Conservation (phyloP, 441 rosid genomes). For the Daphne laureola region DNA sequence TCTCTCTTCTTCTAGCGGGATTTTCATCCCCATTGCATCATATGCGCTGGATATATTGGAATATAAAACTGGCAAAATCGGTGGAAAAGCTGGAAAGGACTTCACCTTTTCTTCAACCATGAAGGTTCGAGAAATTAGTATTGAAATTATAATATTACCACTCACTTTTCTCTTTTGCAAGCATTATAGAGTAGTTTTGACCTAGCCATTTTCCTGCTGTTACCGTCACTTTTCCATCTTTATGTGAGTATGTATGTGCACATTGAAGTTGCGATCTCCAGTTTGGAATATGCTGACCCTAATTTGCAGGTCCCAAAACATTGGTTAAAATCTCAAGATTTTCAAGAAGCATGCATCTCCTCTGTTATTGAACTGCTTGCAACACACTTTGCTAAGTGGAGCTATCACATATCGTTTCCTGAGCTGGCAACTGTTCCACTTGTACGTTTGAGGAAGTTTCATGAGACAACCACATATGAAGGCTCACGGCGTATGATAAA, state of each 20-base stretch:
- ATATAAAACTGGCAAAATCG: slow-evolving; percentile 58
- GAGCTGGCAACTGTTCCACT: slow-evolving; percentile 79
- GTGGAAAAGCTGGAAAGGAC: slow-evolving; percentile 43
- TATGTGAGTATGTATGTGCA: too few species aligned
- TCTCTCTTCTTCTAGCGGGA: slow-evolving; percentile 62
- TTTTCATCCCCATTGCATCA: slow-evolving; percentile 71
- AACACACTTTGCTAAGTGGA: slow-evolving; percentile 83
- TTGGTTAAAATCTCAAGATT: slow-evolving; percentile 79
- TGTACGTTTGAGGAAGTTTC: slow-evolving; percentile 55
- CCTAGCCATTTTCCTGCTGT: too few species aligned
- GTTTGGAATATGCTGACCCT: slow-evolving; percentile 7
- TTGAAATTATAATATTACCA: background rate
- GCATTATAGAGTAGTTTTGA: too few species aligned
- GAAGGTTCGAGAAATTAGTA: slow-evolving; percentile 42
- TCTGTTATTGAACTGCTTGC: slow-evolving; percentile 65
- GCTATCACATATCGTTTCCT: slow-evolving; percentile 83
- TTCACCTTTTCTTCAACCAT: slow-evolving; percentile 49
- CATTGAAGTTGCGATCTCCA: too few species aligned
- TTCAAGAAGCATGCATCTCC: slow-evolving; percentile 58
- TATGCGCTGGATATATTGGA: slow-evolving; percentile 69
- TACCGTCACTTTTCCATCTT: too few species aligned
- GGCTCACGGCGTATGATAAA: slow-evolving; percentile 45
- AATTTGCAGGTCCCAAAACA: slow-evolving; percentile 70
- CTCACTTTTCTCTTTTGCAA: too few species aligned
- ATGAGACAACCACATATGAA: slow-evolving; percentile 51